Conservation (phyloP, 1,284 basidiomycete species). For the Ustilago xerochloae region DNA sequence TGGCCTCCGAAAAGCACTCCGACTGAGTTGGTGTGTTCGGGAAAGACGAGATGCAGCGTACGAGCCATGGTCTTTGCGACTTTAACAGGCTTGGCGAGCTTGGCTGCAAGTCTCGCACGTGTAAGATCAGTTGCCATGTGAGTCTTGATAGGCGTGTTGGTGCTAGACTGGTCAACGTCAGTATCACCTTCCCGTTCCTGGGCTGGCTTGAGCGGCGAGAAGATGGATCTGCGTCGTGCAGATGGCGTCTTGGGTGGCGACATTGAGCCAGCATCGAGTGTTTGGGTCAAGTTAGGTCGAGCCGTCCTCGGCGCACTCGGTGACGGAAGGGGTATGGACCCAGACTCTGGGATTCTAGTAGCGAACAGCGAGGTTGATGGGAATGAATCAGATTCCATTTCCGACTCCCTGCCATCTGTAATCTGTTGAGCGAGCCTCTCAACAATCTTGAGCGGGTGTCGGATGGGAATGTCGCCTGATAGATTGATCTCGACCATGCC, state of each 20-base stretch:
- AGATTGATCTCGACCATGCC: conserved; percentile 46
- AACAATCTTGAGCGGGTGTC: conserved; percentile 40
- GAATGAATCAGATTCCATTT: background rate
- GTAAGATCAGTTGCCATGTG: conserved; percentile 15
- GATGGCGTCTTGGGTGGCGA: conserved; percentile 21
- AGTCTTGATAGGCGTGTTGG: conserved; percentile 29
- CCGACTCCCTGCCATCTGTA: conserved; percentile 1
- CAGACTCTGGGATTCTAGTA: conserved; percentile 25
- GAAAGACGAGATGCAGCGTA: conserved; percentile 57
- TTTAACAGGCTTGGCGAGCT: conserved; percentile 41
- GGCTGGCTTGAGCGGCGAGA: conserved; percentile 41
- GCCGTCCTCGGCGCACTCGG: conserved; percentile 28
- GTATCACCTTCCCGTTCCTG: conserved; percentile 45
- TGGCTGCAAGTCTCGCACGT: conserved; percentile 12
- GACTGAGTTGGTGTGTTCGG: conserved; percentile 57
- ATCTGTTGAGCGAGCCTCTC: conserved; percentile 39
- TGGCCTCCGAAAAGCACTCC: conserved; percentile 58
- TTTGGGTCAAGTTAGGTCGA: background rate
- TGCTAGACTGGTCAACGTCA: conserved; percentile 33
- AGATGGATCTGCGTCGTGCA: conserved; percentile 31
- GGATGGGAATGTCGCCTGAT: conserved; percentile 39
- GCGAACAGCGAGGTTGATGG: conserved; percentile 20
- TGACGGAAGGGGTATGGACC: conserved; percentile 25
- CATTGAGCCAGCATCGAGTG: background rate
- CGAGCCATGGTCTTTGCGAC: conserved; percentile 47